phyloP scores from a whole-genome alignment of 2,329 filamentous ascomycete species.

The Stagonosporopsis cucurbitacearum region DNA sequence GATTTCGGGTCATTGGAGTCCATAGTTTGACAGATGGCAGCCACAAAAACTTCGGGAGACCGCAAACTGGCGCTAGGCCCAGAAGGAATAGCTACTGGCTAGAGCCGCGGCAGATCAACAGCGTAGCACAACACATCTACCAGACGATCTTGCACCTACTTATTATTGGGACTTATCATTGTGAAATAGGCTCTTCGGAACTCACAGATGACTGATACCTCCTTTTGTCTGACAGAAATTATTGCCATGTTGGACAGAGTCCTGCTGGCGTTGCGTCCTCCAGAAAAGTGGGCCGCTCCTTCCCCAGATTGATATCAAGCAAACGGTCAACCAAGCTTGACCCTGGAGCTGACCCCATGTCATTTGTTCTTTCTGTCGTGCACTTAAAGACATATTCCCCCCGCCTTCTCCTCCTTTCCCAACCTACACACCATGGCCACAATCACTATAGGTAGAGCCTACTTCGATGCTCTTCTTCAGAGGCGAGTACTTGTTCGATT shows the following conservation, averaged over 20 bases:
- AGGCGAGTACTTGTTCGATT: slow-evolving; percentile 56
- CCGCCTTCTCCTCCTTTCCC: slow-evolving; percentile 15
- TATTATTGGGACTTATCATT: not conserved
- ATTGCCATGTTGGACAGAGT: not conserved
- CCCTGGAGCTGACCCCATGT: slow-evolving; percentile 4
- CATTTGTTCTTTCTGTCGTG: slow-evolving; percentile 8
- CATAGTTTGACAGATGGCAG: slow-evolving; percentile 30
- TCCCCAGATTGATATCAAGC: slow-evolving; percentile 14
- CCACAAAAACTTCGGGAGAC: slow-evolving; percentile 17
- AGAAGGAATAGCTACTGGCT: slow-evolving; percentile 12
- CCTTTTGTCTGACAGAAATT: not conserved
- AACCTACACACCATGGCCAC: slow-evolving; percentile 45
- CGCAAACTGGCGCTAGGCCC: slow-evolving; percentile 26
- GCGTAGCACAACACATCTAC: not conserved
- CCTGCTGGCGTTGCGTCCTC: slow-evolving; percentile 4
- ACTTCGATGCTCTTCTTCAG: slow-evolving; percentile 67
- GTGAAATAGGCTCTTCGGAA: not conserved
- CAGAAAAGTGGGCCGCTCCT: slow-evolving; percentile 19
- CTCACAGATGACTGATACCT: not conserved
- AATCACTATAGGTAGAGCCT: slow-evolving; percentile 65
- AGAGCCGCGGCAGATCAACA: slow-evolving; percentile 12
- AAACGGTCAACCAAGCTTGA: slow-evolving; percentile 2
- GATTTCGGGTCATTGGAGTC: slow-evolving; percentile 48
- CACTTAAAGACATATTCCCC: slow-evolving; percentile 13
- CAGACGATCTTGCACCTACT: not conserved